Base-by-base conservation (phyloP, 371 early-diverging fungal species). In the Lichtheimia ornata region DNA sequence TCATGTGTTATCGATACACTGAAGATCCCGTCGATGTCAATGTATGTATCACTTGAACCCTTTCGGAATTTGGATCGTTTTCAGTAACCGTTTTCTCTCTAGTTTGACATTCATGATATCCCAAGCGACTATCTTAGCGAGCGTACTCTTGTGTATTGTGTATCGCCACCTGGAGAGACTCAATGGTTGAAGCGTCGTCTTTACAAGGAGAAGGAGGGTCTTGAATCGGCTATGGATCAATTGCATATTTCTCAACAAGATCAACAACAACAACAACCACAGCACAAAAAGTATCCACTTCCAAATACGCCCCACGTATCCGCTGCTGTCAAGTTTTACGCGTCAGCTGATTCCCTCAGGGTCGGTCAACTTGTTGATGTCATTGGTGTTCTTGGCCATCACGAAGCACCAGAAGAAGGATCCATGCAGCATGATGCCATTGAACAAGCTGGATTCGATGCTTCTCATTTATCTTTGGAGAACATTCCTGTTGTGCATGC, bases 121-220 rank as follows among this genome's bases (percentile, higher is more conserved):
- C 66, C 65, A n/a, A 71, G 62, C 54, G 67, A 71, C 24, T 55
- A 64, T 27, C 49, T 84, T 15, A 62, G 66, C 47, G 84, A 84
- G 53, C 67, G 78, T 22, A 56, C 71, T 15, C 47, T 73, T 15
- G 65, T 76, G n/a, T 88, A 85, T 58, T 86, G 86, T 59, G 79
- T 85, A 0, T 85, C 87, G 17, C 82, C 86, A 41, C 88, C 88
- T 18, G 87, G 87, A 30, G 86, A 85, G 52, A 77, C 82, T 1
- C 20, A 55, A 3, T 86, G 87, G 88, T 57, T 69, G 20, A 80
- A 71, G 51, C 57, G 65, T 25, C 27, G 27, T 1, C 47, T 43
- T 27, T 53, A 59, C 42, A 42, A 18, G 5, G 15, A 43, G 27
- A 57, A 58, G 6, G 14, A 47, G 1, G 22, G 17, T 9, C 28